Conservation (phyloP, 148 eudicot species). For the Spergularia marina region DNA sequence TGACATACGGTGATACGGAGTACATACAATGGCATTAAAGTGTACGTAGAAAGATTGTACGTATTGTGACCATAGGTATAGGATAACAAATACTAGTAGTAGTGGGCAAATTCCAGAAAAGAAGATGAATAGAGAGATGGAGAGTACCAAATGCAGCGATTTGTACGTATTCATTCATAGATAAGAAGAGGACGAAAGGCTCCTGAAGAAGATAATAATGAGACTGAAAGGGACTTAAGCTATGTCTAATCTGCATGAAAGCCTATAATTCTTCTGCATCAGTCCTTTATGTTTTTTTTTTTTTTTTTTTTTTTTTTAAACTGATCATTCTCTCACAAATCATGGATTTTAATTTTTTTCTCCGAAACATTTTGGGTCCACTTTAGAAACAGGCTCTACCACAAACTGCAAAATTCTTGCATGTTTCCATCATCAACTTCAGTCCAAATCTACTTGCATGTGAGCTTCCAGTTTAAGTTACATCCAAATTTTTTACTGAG, state of each 20-base stretch:
- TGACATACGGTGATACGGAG: too few relatives aligned
- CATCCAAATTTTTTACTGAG: too few relatives aligned
- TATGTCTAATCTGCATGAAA: not conserved
- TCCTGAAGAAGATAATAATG: slow-evolving; percentile 4
- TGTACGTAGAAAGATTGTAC: too few relatives aligned
- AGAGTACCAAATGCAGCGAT: too few relatives aligned
- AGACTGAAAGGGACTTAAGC: slow-evolving; percentile 11
- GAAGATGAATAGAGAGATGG: too few relatives aligned
- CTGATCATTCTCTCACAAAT: slow-evolving; percentile 12
- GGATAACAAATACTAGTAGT: too few relatives aligned
- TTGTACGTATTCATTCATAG: too few relatives aligned
- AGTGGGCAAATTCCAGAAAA: too few relatives aligned
- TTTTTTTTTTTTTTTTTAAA: slow-evolving; percentile 6
- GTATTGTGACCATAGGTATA: too few relatives aligned
- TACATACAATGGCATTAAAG: too few relatives aligned
- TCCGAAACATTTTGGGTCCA: slow-evolving; percentile 15
- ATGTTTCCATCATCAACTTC: slow-evolving; percentile 10
- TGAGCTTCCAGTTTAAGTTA: not conserved
- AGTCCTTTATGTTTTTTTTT: slow-evolving; percentile 12
- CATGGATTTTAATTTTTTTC: slow-evolving; percentile 22
- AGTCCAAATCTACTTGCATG: slow-evolving; percentile 15
- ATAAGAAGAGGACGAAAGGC: too few relatives aligned
- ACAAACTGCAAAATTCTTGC: not conserved
- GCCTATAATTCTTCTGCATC: slow-evolving; percentile 20
- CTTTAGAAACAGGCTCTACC: slow-evolving; percentile 4